A percentile compares a stretch with the other conserved stretches of the same genome.
These are phyloP conservation scores for Yarrowia sp. DNA, from an alignment of 805 yeast species.

Conservation along the genomic window DNA sequence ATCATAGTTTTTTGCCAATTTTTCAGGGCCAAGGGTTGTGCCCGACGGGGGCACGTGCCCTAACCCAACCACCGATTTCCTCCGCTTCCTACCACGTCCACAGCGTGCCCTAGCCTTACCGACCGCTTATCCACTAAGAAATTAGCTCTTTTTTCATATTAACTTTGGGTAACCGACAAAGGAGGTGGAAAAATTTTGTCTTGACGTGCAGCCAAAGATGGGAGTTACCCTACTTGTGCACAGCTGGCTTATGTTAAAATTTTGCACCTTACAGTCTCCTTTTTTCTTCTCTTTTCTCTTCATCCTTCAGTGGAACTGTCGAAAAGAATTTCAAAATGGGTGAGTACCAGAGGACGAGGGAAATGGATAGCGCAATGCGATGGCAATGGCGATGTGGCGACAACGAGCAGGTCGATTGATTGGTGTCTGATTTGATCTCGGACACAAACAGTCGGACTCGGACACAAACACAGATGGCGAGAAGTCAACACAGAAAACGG, in stretches of 20 bases:
- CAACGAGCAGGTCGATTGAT: not conserved
- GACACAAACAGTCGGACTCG: too few species aligned
- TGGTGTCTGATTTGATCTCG: not conserved
- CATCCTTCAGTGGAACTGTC: conserved; percentile 26
- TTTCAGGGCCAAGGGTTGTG: not conserved
- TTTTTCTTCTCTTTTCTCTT: conserved; percentile 24
- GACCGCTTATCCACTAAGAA: not conserved
- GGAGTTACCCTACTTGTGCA: not conserved
- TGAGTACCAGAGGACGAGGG: conserved; percentile 30
- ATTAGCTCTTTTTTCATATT: not conserved
- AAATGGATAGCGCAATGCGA: not conserved
- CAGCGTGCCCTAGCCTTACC: not conserved
- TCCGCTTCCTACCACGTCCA: not conserved
- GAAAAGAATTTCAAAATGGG: conserved; percentile 34
- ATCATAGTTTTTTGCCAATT: not conserved
- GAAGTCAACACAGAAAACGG: too few species aligned
- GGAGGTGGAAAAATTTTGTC: conserved; percentile 5
- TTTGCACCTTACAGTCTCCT: conserved; percentile 24
- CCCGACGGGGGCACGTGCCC: not conserved
- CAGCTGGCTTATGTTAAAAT: conserved; percentile 23
- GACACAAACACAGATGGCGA: not conserved
- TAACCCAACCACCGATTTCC: not conserved
- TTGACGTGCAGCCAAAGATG: not conserved
- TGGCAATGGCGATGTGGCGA: not conserved
- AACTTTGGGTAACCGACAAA: conserved; percentile 8